These are phyloP conservation scores for Graphilbum fragrans DNA, from an alignment of 2,329 filamentous ascomycete genomes.

Conservation along the genomic window DNA sequence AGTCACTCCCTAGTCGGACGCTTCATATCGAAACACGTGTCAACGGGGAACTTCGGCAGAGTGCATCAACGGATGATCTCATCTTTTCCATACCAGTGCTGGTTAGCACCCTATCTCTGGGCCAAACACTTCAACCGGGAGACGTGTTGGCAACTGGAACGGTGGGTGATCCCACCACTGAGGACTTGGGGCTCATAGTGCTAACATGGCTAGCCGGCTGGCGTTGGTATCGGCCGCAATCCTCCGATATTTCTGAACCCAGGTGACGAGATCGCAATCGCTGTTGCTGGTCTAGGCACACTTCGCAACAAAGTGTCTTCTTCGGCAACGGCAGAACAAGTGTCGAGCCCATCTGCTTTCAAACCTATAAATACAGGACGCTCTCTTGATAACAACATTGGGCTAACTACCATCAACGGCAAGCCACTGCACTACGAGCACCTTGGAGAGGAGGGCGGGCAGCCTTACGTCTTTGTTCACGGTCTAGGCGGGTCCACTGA, in stretches of 20 bases:
- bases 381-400: neutral
- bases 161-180: slow-evolving; percentile 7
- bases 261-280: slow-evolving; percentile 27
- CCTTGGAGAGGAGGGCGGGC: neutral
- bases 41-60: slow-evolving; percentile 33
- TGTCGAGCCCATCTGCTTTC: neutral
- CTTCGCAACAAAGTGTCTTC: slow-evolving; percentile 23
- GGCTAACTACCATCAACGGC: slow-evolving; percentile 1
- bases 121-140: slow-evolving; percentile 29
- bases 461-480: neutral
- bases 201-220: slow-evolving; percentile 17
- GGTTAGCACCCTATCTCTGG: slow-evolving; percentile 27
- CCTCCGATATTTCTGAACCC: slow-evolving; percentile 27
- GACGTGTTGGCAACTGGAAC: slow-evolving; percentile 34
- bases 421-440: neutral
- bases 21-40: slow-evolving; percentile 29
- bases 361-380: neutral
- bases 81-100: slow-evolving; percentile 31
- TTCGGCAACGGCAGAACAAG: neutral
- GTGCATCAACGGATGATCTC: slow-evolving; percentile 29
- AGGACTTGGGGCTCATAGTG: no score
- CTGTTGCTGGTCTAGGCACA: slow-evolving; percentile 26
- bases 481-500: slow-evolving; percentile 1
- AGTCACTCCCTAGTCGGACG: slow-evolving; percentile 24
- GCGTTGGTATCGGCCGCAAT: slow-evolving; percentile 32